Percentiles rank a stretch among this genome's conserved stretches.
Conservation (phyloP, 2,329 filamentous ascomycete species). For the Clarireedia hainanense region DNA sequence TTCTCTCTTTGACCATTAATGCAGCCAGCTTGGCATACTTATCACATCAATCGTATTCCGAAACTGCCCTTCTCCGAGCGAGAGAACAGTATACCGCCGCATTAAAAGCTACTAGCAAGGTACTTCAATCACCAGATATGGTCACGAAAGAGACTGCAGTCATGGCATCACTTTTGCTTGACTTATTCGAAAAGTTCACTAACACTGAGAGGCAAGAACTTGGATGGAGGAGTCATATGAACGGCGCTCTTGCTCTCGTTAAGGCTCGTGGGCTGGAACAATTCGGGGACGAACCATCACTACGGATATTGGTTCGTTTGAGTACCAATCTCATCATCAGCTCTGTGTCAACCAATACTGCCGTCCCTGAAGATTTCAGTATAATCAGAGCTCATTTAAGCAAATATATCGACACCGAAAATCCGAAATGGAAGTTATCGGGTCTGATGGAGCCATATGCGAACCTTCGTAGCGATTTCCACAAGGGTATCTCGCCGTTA, state of each 20-base stretch:
- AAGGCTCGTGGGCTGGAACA: slow-evolving; percentile 10
- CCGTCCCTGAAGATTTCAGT: slow-evolving; percentile 3
- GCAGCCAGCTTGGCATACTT: slow-evolving; percentile 13
- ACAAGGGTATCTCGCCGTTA: not conserved
- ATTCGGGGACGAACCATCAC: not conserved
- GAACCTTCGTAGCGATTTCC: slow-evolving; percentile 5
- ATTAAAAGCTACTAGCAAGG: slow-evolving; percentile 2
- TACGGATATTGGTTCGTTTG: slow-evolving; percentile 2
- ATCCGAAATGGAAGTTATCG: slow-evolving; percentile 6
- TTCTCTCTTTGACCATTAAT: slow-evolving; percentile 2
- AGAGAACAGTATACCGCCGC: slow-evolving; percentile 5
- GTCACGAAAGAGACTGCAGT: slow-evolving; percentile 5
- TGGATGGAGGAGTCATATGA: slow-evolving; percentile 30
- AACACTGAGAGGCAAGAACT: not conserved
- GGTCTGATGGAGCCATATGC: slow-evolving; percentile 9
- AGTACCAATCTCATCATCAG: slow-evolving; percentile 7
- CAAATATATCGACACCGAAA: not conserved
- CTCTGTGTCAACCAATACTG: slow-evolving; percentile 2
- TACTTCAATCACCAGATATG: not conserved
- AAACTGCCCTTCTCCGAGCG: not conserved
- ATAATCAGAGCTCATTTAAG: slow-evolving; percentile 2
- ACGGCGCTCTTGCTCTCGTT: slow-evolving; percentile 30
- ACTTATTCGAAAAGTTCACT: slow-evolving; percentile 11
- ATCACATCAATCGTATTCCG: slow-evolving; percentile 4
- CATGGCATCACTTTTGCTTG: slow-evolving; percentile 11